Conservation (phyloP, 495 filamentous ascomycete species). For the Zalerion maritima region DNA sequence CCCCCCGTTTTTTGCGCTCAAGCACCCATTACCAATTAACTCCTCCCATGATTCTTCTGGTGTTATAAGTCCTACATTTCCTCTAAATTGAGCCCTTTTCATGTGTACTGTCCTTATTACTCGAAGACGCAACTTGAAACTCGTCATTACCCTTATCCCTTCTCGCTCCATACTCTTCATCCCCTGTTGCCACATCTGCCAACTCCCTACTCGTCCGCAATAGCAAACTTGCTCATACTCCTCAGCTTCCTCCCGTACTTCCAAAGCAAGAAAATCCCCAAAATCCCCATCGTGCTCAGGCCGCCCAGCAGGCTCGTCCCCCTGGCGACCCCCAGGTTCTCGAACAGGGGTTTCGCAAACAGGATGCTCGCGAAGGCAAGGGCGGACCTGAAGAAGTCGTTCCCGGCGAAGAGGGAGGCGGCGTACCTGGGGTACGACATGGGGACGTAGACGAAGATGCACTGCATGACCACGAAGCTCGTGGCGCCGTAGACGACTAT, state of each 20-base stretch:
- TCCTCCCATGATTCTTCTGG: too few relatives aligned
- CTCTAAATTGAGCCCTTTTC: too few relatives aligned
- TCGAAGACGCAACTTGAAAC: neutral
- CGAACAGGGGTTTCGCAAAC: constrained; percentile 42
- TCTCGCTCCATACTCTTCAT: neutral
- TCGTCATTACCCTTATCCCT: neutral
- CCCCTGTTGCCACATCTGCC: too few relatives aligned
- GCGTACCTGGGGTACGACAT: constrained; percentile 48
- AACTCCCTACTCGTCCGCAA: constrained; percentile 9
- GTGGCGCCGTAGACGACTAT: constrained; percentile 37
- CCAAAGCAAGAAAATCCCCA: constrained; percentile 42
- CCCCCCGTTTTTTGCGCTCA: too few relatives aligned
- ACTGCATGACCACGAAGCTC: constrained; percentile 36
- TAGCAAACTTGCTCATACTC: constrained; percentile 29
- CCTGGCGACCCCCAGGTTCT: constrained; percentile 39
- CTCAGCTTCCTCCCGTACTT: constrained; percentile 35
- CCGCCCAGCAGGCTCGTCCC: constrained; percentile 43
- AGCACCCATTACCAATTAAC: too few relatives aligned
- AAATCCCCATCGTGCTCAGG: constrained; percentile 37
- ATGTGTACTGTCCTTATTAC: too few relatives aligned
- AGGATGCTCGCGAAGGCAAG: constrained; percentile 44
- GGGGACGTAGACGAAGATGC: constrained; percentile 50
- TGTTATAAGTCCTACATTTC: too few relatives aligned
- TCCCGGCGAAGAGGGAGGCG: constrained; percentile 45
- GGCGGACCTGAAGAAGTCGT: constrained; percentile 41